phyloP scores from a whole-genome alignment of 306 rosid species.

The Erythrophleum fordii region DNA sequence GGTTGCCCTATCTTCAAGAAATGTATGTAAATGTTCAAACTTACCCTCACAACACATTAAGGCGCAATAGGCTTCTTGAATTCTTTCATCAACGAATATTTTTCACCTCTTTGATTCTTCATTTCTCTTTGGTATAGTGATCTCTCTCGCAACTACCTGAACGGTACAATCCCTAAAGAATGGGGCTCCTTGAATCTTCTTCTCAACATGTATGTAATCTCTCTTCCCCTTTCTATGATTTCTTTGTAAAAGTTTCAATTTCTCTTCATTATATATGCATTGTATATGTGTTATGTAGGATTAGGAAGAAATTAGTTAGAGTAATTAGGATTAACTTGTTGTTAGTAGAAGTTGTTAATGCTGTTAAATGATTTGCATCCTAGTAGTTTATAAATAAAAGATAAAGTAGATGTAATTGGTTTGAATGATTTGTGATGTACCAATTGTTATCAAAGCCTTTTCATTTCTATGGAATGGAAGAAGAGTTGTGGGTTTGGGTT shows the following conservation, averaged over 20 bases:
- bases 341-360: too few species aligned
- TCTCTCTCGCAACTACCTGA: slow-evolving; percentile 63
- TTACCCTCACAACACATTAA: too few species aligned
- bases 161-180: slow-evolving; percentile 64
- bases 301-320: too few species aligned
- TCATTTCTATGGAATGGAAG: too few species aligned
- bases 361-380: too few species aligned
- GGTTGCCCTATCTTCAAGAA: slow-evolving; percentile 57
- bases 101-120: background rate
- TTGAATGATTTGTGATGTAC: too few species aligned
- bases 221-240: background rate
- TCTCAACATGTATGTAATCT: slow-evolving; percentile 48
- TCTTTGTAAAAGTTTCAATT: background rate
- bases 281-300: too few species aligned
- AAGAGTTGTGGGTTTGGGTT: too few species aligned
- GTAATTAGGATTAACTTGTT: too few species aligned
- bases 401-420: too few species aligned
- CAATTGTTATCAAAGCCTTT: too few species aligned
- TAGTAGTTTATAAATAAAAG: too few species aligned
- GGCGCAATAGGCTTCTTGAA: background rate
- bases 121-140: slow-evolving; percentile 46
- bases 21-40: slow-evolving; percentile 45
- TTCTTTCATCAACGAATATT: background rate
- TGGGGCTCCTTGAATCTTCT: slow-evolving; percentile 56
- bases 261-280: background rate